A percentile compares a stretch with the other conserved stretches of the same genome.
These are phyloP conservation scores for Pythium dissimile DNA, from an alignment of 352 stramenopile genomes.

Conservation along the genomic window DNA sequence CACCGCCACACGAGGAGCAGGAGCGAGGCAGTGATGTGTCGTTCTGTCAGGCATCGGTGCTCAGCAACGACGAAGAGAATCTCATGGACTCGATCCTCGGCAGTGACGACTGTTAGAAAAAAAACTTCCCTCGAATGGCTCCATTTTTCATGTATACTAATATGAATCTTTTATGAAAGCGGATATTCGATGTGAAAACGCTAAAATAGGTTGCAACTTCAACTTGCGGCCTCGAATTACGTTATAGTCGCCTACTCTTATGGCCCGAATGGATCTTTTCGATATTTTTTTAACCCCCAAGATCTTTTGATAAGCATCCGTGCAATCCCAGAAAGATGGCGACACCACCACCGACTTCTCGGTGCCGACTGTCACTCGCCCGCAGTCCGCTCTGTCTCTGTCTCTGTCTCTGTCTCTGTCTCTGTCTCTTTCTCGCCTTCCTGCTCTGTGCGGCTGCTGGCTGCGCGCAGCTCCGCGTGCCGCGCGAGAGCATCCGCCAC, in stretches of 20 bases:
- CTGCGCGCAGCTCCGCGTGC: constrained; percentile 18
- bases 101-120: constrained; percentile 24
- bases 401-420: no score
- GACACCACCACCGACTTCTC: no score
- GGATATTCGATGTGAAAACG: not conserved
- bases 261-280: no score
- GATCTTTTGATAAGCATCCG: constrained; percentile 1
- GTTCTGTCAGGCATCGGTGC: constrained; percentile 28
- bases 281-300: not conserved
- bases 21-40: constrained; percentile 8
- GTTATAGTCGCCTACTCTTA: not conserved
- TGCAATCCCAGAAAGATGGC: no score
- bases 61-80: constrained; percentile 81
- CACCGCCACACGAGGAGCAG: constrained; percentile 31
- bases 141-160: not conserved
- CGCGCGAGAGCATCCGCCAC: constrained; percentile 7
- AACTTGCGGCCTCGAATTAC: constrained; percentile 4
- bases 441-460: not conserved
- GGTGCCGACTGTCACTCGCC: no score
- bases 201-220: constrained; percentile 1
- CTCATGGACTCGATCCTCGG: constrained; percentile 80
- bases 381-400: no score
- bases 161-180: not conserved
- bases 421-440: no score
- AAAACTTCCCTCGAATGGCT: not conserved